Conservation (phyloP, 768 basidiomycete genomes). For the Russula ochroleuca region DNA sequence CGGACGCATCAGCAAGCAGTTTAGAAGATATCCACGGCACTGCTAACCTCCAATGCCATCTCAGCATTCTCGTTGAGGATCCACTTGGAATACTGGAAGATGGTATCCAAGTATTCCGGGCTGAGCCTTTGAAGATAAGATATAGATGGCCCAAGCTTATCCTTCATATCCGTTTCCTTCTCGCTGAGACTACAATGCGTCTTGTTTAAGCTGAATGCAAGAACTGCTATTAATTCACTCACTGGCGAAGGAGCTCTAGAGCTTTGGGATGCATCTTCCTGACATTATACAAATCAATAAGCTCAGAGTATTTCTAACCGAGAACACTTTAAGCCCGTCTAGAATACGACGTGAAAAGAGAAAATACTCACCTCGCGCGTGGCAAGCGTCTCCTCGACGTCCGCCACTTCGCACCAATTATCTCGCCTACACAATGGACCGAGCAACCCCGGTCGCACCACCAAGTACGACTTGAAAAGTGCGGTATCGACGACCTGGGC, state of each 20-base stretch:
- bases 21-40: neutral
- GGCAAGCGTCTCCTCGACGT: slow-evolving; percentile 84
- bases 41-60: slow-evolving; percentile 69
- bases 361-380: slow-evolving; percentile 61
- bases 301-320: slow-evolving; percentile 80
- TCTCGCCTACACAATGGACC: slow-evolving; percentile 84
- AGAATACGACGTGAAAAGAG: neutral
- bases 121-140: slow-evolving; percentile 89
- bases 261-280: slow-evolving; percentile 95
- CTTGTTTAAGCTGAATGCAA: no score
- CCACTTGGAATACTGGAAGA: slow-evolving; percentile 83
- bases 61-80: slow-evolving; percentile 68
- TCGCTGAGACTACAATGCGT: slow-evolving; percentile 58
- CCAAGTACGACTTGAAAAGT: slow-evolving; percentile 86
- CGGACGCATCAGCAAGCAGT: neutral
- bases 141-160: slow-evolving; percentile 80
- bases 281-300: slow-evolving; percentile 87
- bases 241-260: slow-evolving; percentile 80
- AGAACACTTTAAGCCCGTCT: slow-evolving; percentile 5
- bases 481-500: slow-evolving; percentile 96
- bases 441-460: slow-evolving; percentile 73
- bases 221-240: slow-evolving; percentile 32
- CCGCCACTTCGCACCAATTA: slow-evolving; percentile 96
- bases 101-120: slow-evolving; percentile 71
- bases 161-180: slow-evolving; percentile 68